These are phyloP conservation scores for Lachancea dasiensis DNA, from an alignment of 805 yeast genomes.

Conservation along the genomic window DNA sequence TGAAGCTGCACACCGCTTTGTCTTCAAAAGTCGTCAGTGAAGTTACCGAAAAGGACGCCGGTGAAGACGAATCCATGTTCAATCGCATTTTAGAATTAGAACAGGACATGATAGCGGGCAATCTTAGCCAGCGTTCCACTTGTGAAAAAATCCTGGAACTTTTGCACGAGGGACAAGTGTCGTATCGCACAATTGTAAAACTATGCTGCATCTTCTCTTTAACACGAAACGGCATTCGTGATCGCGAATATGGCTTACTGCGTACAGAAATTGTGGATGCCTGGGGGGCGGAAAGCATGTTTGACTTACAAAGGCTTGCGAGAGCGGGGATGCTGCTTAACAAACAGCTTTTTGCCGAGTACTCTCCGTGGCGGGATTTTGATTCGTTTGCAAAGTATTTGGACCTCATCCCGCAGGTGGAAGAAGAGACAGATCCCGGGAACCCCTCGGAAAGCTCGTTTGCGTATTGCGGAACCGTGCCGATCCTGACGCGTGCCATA, in stretches of 20 bases:
- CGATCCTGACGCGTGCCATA: slow-evolving; percentile 61
- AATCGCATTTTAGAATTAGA: slow-evolving; percentile 52
- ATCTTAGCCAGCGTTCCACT: slow-evolving; percentile 37
- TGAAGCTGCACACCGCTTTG: slow-evolving; percentile 68
- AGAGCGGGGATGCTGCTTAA: slow-evolving; percentile 18
- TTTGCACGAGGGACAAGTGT: slow-evolving; percentile 39
- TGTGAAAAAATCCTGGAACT: slow-evolving; percentile 42
- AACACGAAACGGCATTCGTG: slow-evolving; percentile 62
- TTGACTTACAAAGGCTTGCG: slow-evolving; percentile 23
- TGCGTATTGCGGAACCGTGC: slow-evolving; percentile 78
- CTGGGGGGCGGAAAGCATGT: slow-evolving; percentile 48
- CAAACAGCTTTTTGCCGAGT: slow-evolving; percentile 11
- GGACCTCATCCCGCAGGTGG: slow-evolving; percentile 10
- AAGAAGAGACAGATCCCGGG: slow-evolving; percentile 12
- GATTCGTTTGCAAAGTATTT: slow-evolving; percentile 7
- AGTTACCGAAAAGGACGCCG: slow-evolving; percentile 33
- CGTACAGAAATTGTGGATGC: slow-evolving; percentile 51
- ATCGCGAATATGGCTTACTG: slow-evolving; percentile 52
- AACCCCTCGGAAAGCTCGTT: slow-evolving; percentile 36
- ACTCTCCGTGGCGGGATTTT: slow-evolving; percentile 8
- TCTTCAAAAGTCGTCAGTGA: slow-evolving; percentile 56
- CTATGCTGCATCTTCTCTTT: slow-evolving; percentile 53
- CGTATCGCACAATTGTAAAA: slow-evolving; percentile 42
- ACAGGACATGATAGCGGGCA: slow-evolving; percentile 61
- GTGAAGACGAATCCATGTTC: slow-evolving; percentile 26